Conservation (phyloP, 2,329 filamentous ascomycete genomes). For the Phaeoacremonium minimum region DNA sequence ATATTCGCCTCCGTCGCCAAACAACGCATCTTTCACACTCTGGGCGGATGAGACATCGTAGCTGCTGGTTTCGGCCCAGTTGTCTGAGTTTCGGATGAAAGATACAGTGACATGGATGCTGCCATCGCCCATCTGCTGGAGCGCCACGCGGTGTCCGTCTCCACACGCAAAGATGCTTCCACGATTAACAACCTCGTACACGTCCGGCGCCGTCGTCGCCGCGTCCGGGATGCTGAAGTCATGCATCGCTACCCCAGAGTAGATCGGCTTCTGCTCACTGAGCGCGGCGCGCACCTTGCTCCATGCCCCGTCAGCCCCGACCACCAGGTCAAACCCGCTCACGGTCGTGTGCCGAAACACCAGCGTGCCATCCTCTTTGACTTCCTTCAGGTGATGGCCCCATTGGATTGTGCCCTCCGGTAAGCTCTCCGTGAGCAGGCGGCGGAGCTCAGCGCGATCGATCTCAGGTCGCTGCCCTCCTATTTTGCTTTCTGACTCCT, state of each 20-base stretch:
- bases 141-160: slow-evolving; percentile 32
- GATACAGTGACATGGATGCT: slow-evolving; percentile 34
- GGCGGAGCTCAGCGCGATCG: slow-evolving; percentile 39
- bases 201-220: slow-evolving; percentile 32
- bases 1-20: slow-evolving; percentile 20
- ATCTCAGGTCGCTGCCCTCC: slow-evolving; percentile 43
- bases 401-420: slow-evolving; percentile 39
- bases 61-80: slow-evolving; percentile 35
- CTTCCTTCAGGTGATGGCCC: slow-evolving; percentile 35
- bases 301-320: slow-evolving; percentile 31
- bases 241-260: slow-evolving; percentile 38
- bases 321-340: slow-evolving; percentile 31
- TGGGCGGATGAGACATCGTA: slow-evolving; percentile 35
- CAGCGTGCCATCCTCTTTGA: slow-evolving; percentile 28
- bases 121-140: slow-evolving; percentile 45
- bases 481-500: slow-evolving; percentile 10
- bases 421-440: slow-evolving; percentile 39
- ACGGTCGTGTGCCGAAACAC: slow-evolving; percentile 29
- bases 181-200: slow-evolving; percentile 38
- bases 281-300: slow-evolving; percentile 28
- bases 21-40: slow-evolving; percentile 30
- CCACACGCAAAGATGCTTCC: slow-evolving; percentile 40
- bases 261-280: slow-evolving; percentile 34
- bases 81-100: slow-evolving; percentile 29
- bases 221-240: slow-evolving; percentile 36